Evolutionary conservation across 176 grass and related monocot species (phyloP), one percentile per base, ranked within the genome.

Genomic region (Otatea glauca): DNA sequence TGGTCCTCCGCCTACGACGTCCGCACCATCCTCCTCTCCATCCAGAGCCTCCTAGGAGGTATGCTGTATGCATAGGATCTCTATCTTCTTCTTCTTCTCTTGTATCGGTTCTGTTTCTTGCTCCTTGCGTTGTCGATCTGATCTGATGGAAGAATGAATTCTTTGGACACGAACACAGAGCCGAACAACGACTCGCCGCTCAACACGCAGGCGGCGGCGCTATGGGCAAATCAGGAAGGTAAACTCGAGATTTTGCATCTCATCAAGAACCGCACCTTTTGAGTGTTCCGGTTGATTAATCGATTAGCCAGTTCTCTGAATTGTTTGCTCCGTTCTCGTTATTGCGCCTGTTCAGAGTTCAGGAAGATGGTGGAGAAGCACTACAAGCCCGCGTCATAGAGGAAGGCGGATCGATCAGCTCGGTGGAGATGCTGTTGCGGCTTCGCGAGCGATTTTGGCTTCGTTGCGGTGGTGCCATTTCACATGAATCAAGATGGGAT

Each of bases 1-100:
- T 98, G 96, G 93, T 92, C 96, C 55, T 95, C 93, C 53, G 93
- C 96, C 17, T 98, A 98, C 89, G 96, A 98, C 89, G 96, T 98
- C 25, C 94, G 96, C 80, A 98, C 96, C 81, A 92, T 95, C 81
- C 93, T 95, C 81, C 93, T 95, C 35, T 98, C 96, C 82, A 94
- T 98, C 76, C 93, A 98, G 86, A 95, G 93, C 77, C 91, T 98
- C 29, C 81, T 98, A 60, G 96, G 93, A 82, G 94, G 94, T 97
- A 58, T 4, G 3, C 34, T 92, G 94, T 97, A 58, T 4, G 3
- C 34, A 44, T 4, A 7, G 9, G 6, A 70, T 70, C 39, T 34
- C 21, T 18, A 9, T 45, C 23, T 1, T 11, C 21, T 25, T 14
- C 42, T 17, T 0, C 5, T 13, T 32, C 58, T 11, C 29, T 21